These are phyloP conservation scores for Hordeum vulgare DNA, from an alignment of 176 grass and related monocot species.

Conservation along the genomic window MorexV3_pseudomolecules_assembly NC_058524.1:246582000-246582499, in stretches of 20 bases:
- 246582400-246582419: slow-evolving; percentile 97
- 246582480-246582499: not conserved
- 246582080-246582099: slow-evolving; percentile 1
- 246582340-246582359: slow-evolving; percentile 90
- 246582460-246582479: slow-evolving; percentile 5
- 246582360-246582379: slow-evolving; percentile 94
- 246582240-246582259: slow-evolving; percentile 33
- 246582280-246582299: slow-evolving; percentile 9
- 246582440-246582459: slow-evolving; percentile 13
- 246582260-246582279: not conserved
- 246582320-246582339: slow-evolving; percentile 65
- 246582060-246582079: not conserved
- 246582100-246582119: slow-evolving; percentile 33
- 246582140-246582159: slow-evolving; percentile 82
- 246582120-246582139: slow-evolving; percentile 64
- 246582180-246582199: slow-evolving; percentile 93
- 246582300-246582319: not conserved
- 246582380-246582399: slow-evolving; percentile 96
- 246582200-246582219: slow-evolving; percentile 98
- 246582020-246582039: slow-evolving; percentile 29
- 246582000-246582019: slow-evolving; percentile 92
- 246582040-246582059: not conserved
- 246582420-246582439: slow-evolving; percentile 85
- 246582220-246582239: slow-evolving; percentile 96
- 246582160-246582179: slow-evolving; percentile 95